Conservation (phyloP, 1,284 basidiomycete genomes). For the Entoloma clypeatum region DNA sequence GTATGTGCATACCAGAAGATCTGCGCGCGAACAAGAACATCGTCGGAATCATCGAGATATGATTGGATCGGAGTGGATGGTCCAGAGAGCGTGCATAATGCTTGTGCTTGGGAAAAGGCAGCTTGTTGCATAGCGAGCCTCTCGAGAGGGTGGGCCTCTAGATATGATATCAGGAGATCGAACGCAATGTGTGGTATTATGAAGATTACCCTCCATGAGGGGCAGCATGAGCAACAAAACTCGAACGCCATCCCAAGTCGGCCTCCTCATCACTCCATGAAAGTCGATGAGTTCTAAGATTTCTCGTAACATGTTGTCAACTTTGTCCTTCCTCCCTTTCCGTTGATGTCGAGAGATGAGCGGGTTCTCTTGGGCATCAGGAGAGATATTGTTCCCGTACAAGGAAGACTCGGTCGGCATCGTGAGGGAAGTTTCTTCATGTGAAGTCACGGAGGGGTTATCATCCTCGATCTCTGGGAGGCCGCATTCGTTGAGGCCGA, state of each 20-base stretch:
- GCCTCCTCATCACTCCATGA: slow-evolving; percentile 73
- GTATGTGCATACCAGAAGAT: slow-evolving; percentile 86
- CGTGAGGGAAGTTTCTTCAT: slow-evolving; percentile 18
- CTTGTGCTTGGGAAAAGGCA: slow-evolving; percentile 53
- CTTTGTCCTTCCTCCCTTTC: slow-evolving; percentile 35
- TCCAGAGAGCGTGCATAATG: slow-evolving; percentile 55
- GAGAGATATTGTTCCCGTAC: slow-evolving; percentile 10
- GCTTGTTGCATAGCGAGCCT: slow-evolving; percentile 42
- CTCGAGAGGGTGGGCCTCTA: slow-evolving; percentile 41
- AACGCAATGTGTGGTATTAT: slow-evolving; percentile 2
- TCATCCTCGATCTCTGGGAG: slow-evolving; percentile 28
- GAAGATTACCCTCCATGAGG: slow-evolving; percentile 67
- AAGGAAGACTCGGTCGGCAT: slow-evolving; percentile 8
- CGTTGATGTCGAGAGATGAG: slow-evolving; percentile 19
- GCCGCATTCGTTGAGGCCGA: slow-evolving; percentile 79
- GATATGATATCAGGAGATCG: slow-evolving; percentile 5
- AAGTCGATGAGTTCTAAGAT: slow-evolving; percentile 76
- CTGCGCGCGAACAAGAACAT: slow-evolving; percentile 63
- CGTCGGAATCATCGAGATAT: slow-evolving; percentile 51
- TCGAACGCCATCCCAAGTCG: slow-evolving; percentile 82
- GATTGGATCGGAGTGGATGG: slow-evolving; percentile 42
- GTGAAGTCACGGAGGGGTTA: slow-evolving; percentile 17
- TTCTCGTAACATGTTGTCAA: slow-evolving; percentile 63
- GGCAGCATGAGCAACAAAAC: slow-evolving; percentile 75
- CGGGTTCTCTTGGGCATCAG: slow-evolving; percentile 17